Evolutionary conservation across 805 yeast species (phyloP), one percentile per base, ranked within the genome.

Genomic region (Komagataella pseudopastoris): DNA sequence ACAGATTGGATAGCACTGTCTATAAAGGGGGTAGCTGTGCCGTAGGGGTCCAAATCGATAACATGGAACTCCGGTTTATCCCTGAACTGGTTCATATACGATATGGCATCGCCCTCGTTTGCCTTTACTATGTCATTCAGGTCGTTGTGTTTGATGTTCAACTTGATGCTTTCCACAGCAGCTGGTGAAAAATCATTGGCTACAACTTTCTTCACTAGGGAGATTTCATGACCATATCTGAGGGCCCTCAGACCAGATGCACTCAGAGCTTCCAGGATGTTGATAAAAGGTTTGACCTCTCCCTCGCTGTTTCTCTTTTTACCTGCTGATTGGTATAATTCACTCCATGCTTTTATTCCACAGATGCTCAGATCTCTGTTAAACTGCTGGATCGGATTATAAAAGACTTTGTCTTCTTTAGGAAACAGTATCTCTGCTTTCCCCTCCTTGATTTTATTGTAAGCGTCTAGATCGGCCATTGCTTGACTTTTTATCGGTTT

Each of bases 211-310:
- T 80, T 74, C 3, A 85, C 85, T 16, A 77, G 67, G 2, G 96
- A 96, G 48, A 93, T 80, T 64, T 93, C 99, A 56, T 85, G 85
- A 18, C 90, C 96, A 60, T 93, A 93, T 53, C 99, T 73, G 50
- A 93, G 83, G 2, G 98, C 96, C 51, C 99, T 77, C 45, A 93
- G 72, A 0, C 99, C 99, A 1, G 98, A 85, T 0, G 99, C 99
- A 47, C 95, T 84, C 10, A 93, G 71, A 0, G 96, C 98, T 61
- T 93, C 99, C 46, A 91, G 65, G 12, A 93, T 81, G 24, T 79
- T 77, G 46, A 88, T 77, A 56, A 74, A 80, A 8, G 83, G 80
- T 46, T 55, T 53, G 12, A 20, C 44, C 30, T 52, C 49, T 46
- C 51, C 23, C 51, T 51, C 48, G 53, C 49, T 36, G 45, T 23